Base-by-base conservation (phyloP, 2,329 filamentous ascomycete genomes). In the Hirsutella thompsonii region DNA sequence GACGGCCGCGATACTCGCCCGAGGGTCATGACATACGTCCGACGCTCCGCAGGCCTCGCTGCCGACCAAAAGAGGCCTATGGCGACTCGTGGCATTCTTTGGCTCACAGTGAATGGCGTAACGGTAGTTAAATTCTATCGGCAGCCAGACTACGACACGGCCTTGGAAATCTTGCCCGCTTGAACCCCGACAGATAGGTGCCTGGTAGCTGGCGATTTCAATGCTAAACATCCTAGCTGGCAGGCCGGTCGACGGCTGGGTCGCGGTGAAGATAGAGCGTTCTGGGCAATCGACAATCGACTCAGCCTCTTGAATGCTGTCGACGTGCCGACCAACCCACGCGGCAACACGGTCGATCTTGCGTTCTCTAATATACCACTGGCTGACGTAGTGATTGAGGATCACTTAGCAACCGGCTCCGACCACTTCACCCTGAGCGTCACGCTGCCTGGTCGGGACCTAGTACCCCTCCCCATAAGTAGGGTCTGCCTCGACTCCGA, bases 171-270 rank as follows among this genome's bases (percentile, higher is more conserved):
- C 20, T 35, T 47, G 8, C 37, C n/a, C n/a, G 6, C 40, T 23
- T 47, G 42, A 44, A 32, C 40, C 10, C n/a, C 37, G 14, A 40
- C 42, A 16, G 28, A 35, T 16, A 38, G 40, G 30, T 46, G 44
- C 33, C 43, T 49, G 2, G 40, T 49, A 26, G 38, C 46, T n/a
- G 45, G 44, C 9, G 45, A 48, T 39, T 48, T 48, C 34, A 48
- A 49, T n/a, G 45, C 45, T 11, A 42, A 43, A 37, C 42, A 49
- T 32, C 26, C 32, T 18, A 42, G 20, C 19, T 49, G 42, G 47
- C 44, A 49, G 36, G 34, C 38, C 5, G 46, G 30, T 14, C 30
- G 30, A 32, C 30, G 13, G n/a, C 11, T 14, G 30, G 30, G n/a
- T 16, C 30, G 30, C 30, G 30, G 30, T 16, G 30, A 32, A 32